Base-by-base conservation (phyloP, 78 protist genomes). In the Goniomonas avonlea region DNA sequence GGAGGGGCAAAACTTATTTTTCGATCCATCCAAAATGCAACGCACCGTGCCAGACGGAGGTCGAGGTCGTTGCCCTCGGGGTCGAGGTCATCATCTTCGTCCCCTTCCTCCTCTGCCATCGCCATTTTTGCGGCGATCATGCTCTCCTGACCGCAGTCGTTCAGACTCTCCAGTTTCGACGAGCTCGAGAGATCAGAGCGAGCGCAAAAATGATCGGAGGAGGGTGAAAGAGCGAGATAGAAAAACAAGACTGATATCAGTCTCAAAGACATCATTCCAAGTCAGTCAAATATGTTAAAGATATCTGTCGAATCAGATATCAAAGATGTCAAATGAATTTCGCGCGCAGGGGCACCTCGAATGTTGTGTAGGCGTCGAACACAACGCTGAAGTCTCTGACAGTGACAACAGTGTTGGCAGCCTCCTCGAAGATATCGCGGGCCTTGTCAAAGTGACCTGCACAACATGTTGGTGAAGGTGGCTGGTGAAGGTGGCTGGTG, bases 391-490 rank as follows among this genome's bases (percentile, higher is more conserved):
- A 97, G 45, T 81, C 85, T 4, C 73, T 9, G 32, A 79, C 82
- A 4, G 82, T 68, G 7, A 35, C 31, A 4, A 48, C 77, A 31
- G 56, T 48, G 7, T 9, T 4, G 59, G 94, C 70, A 8, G 86
- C 99, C 73, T 97, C 98, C 66, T 96, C 98, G 73, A 80, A 96
- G 9, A 96, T 79, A 81, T 95, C 98, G 39, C 98, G 86, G 11
- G 99, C 96, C 81, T 92, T 92, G n/a, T 92, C 98, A 74, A 96
- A 94, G 40, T 81, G 88, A 3, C 93, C 99, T n/a, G n/a, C n/a
- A n/a, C n/a, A n/a, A n/a, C n/a, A n/a, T n/a, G n/a, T n/a, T n/a
- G n/a, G n/a, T n/a, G n/a, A n/a, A n/a, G n/a, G n/a, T n/a, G n/a
- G n/a, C n/a, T n/a, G n/a, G n/a, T n/a, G n/a, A n/a, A n/a, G n/a